Percentiles rank a stretch among this genome's conserved stretches.
Evolutionary conservation across 192 early-diverging fungal species (phyloP).

Genomic region (Gamsiella multidivaricata): DNA sequence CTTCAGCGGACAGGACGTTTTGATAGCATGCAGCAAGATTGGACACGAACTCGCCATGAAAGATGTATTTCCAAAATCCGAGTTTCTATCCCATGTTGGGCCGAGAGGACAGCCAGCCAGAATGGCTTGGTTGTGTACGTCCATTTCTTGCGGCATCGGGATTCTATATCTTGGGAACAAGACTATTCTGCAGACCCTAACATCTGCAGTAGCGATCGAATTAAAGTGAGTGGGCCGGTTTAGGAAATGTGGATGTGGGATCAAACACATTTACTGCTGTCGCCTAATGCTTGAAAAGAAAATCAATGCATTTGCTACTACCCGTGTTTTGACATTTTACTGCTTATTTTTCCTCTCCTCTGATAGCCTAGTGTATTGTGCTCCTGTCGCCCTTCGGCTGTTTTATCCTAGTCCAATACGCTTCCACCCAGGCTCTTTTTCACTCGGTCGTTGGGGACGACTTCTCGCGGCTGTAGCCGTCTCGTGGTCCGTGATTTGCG

Average conservation of each 20-base stretch:
- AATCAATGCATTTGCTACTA: too few species aligned
- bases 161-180: constrained; percentile 18
- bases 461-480: constrained; percentile 30
- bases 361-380: constrained; percentile 17
- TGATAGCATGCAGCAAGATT: constrained; percentile 26
- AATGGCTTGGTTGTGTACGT: constrained; percentile 30
- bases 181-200: constrained; percentile 22
- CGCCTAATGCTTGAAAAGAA: too few species aligned
- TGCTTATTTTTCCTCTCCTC: not conserved
- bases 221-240: constrained; percentile 45
- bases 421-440: constrained; percentile 54
- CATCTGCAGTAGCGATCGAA: constrained; percentile 36
- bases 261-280: too few species aligned
- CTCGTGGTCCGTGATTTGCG: constrained; percentile 36
- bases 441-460: constrained; percentile 28
- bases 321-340: too few species aligned
- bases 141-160: constrained; percentile 25
- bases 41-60: constrained; percentile 28
- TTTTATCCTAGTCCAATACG: constrained; percentile 30
- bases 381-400: constrained; percentile 28
- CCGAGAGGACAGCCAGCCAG: constrained; percentile 23
- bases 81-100: constrained; percentile 18
- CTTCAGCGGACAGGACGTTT: constrained; percentile 42
- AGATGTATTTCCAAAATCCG: constrained; percentile 29
- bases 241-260: too few species aligned